Evolutionary conservation across 768 basidiomycete genomes (phyloP), one percentile per base, ranked within the genome.

Genomic region (Suillus decipiens): DNA sequence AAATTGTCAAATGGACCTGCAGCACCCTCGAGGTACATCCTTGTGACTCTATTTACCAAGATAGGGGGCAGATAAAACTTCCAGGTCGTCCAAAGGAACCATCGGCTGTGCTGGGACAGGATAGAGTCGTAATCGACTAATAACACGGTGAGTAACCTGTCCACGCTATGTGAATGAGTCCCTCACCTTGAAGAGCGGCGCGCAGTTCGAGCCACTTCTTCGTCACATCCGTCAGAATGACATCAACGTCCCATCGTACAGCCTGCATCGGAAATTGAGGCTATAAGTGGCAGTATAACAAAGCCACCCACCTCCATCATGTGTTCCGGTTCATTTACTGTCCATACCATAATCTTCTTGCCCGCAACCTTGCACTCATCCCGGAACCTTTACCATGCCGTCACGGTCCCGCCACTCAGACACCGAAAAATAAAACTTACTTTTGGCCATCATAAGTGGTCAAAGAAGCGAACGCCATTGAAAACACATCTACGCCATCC

Each of bases 291-390:
- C 34, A 42, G 31, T 14, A 57, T 10, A 24, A 51, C 28, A 33
- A 33, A 57, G 58, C 36, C 6, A 75, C 85, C 48, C 34, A 88
- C 92, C 86, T 95, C 92, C 84, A 93, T 90, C 93, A 95, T 94
- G 71, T 94, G 88, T 60, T 86, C 86, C 11, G 87, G 87, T 53
- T 89, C 83, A 71, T 99, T 99, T 33, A 99, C 96, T 0, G 97
- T 99, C 97, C 96, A 98, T 3, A 95, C 93, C 85, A 96, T 89
- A 61, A 99, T 68, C 67, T 83, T 82, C 83, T 97, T 97, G 22
- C 90, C 90, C 1, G 86, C 86, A 17, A 72, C 79, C 72, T 88
- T 87, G 78, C 93, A 95, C 67, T 95, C 90, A 53, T 80, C 76
- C 61, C 89, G 80, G 80, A 99, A 98, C 79, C 96, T 53, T 33